Percentiles rank a stretch among this genome's conserved stretches.
These are phyloP conservation scores for Cladobotryum protrusum DNA, from an alignment of 2,329 filamentous ascomycete genomes.

Conservation along the genomic window DNA sequence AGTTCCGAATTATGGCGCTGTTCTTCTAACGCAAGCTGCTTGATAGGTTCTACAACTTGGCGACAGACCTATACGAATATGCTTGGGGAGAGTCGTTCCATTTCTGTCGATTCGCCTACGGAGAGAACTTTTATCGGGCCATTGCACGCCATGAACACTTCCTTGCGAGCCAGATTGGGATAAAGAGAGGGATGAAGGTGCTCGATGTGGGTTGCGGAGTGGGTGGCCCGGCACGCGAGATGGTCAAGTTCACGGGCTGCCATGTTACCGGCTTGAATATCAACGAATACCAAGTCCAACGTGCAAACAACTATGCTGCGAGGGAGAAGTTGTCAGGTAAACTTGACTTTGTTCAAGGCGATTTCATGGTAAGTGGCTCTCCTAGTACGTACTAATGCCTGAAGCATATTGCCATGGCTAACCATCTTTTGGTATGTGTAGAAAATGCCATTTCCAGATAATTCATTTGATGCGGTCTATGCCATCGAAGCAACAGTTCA, in stretches of 20 bases:
- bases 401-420: background rate
- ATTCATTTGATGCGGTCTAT: conserved; percentile 90
- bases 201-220: conserved; percentile 97
- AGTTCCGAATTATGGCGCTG: background rate
- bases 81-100: conserved; percentile 97
- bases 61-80: conserved; percentile 95
- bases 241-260: conserved; percentile 87
- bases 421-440: conserved; percentile 25
- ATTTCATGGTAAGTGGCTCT: conserved; percentile 70
- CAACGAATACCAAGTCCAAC: conserved; percentile 98
- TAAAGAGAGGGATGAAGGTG: conserved; percentile 81
- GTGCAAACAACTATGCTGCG: conserved; percentile 76
- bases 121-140: conserved; percentile 83
- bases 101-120: conserved; percentile 87
- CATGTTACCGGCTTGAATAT: conserved; percentile 94
- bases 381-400: background rate
- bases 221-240: conserved; percentile 89
- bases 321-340: conserved; percentile 77
- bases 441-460: conserved; percentile 93
- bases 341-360: conserved; percentile 83
- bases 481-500: conserved; percentile 97
- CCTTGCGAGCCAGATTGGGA: conserved; percentile 80
- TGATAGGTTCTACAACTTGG: conserved; percentile 85
- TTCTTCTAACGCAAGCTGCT: background rate
- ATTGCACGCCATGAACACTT: conserved; percentile 98